Conservation (phyloP, 805 yeast species). For the Lachancea meyersii region DNA sequence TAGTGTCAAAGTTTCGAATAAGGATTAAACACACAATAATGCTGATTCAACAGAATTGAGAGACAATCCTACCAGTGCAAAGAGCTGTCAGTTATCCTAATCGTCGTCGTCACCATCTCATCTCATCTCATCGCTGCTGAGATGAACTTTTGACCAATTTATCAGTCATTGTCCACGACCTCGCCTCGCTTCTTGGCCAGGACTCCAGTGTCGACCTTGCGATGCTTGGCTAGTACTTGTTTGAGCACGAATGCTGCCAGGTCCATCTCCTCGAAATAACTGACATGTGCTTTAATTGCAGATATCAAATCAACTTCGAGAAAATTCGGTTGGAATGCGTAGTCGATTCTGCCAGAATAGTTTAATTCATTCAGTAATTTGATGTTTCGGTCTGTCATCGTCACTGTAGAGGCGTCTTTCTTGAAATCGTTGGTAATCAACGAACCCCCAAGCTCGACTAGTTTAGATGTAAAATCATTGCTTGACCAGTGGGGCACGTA, state of each 20-base stretch:
- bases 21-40: not conserved
- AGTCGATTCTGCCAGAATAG: slow-evolving; percentile 74
- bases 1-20: slow-evolving; percentile 23
- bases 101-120: not conserved
- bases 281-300: slow-evolving; percentile 81
- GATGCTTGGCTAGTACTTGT: slow-evolving; percentile 38
- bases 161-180: slow-evolving; percentile 4
- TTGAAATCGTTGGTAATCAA: slow-evolving; percentile 14
- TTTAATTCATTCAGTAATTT: slow-evolving; percentile 47
- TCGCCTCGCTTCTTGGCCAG: slow-evolving; percentile 3
- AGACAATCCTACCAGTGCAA: too few relatives aligned
- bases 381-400: slow-evolving; percentile 26
- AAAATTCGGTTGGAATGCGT: slow-evolving; percentile 67
- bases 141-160: not conserved
- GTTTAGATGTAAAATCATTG: slow-evolving; percentile 26
- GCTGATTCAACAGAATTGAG: not conserved
- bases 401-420: slow-evolving; percentile 19
- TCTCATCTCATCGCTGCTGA: not conserved
- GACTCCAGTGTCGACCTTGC: slow-evolving; percentile 3
- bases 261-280: slow-evolving; percentile 81
- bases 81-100: not conserved
- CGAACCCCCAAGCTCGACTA: slow-evolving; percentile 24
- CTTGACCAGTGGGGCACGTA: slow-evolving; percentile 25
- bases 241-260: slow-evolving; percentile 71
- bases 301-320: slow-evolving; percentile 74